Evolutionary conservation across 164 flowering plant genomes (phyloP).

Genomic region (Vitis vinifera): DNA sequence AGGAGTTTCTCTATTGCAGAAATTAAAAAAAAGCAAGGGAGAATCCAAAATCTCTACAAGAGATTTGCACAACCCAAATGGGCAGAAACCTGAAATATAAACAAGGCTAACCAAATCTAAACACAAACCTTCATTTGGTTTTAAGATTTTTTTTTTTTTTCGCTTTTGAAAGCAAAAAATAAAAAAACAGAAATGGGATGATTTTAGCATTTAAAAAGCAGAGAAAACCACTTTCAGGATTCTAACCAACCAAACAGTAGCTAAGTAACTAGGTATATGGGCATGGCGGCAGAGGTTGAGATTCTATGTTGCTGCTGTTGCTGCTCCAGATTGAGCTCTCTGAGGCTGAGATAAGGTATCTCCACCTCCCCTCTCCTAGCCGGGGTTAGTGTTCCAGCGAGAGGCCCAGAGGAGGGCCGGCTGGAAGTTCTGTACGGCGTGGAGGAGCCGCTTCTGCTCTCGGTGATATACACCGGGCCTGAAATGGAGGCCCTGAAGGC

Average conservation of each 20-base stretch:
- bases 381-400: conserved; percentile 52
- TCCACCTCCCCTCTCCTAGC: conserved; percentile 42
- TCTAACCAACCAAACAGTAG: too few species aligned
- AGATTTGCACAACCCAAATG: background rate
- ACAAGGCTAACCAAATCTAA: too few species aligned
- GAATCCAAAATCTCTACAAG: conserved; percentile 5
- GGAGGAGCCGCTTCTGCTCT: conserved; percentile 55
- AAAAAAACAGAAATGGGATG: background rate
- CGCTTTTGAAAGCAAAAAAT: background rate
- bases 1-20: conserved; percentile 5
- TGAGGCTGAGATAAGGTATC: conserved; percentile 67
- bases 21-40: conserved; percentile 4
- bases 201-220: too few species aligned
- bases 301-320: conserved; percentile 35
- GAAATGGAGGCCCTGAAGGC: conserved; percentile 50
- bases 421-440: conserved; percentile 50
- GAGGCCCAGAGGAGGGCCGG: conserved; percentile 68
- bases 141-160: too few species aligned
- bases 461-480: conserved; percentile 69
- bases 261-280: conserved; percentile 82
- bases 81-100: too few species aligned
- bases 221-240: too few species aligned
- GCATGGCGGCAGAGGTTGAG: conserved; percentile 53
- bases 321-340: conserved; percentile 66
- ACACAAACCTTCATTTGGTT: too few species aligned